Evolutionary conservation across 148 eudicot genomes (phyloP), one percentile per base, ranked within the genome.

Genomic region (Rhododendron simsii): DNA sequence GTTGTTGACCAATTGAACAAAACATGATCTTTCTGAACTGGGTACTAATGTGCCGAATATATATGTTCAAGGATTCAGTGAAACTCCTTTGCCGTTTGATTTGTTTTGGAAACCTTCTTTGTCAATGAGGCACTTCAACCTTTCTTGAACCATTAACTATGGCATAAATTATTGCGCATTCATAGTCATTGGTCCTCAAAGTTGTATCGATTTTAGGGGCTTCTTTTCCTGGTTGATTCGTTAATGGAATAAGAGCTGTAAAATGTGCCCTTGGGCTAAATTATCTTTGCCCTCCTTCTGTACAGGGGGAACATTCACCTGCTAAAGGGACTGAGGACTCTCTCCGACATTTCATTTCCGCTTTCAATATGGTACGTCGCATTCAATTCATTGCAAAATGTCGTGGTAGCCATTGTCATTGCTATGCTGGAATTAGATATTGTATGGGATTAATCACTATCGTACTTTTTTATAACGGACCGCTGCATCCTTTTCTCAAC

Each of bases 361-460:
- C 94, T 83, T 95, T 85, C 84, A 93, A 89, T 91, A 91, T 93
- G 96, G 99, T 96, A 93, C 14, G 23, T 84, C 26, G 16, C 16
- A 23, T 73, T 61, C 65, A 65, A 83, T 18, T 45, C 26, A 77
- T n/a, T 18, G 21, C 30, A 21, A 41, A 30, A 55, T 3, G 9
- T 51, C 4, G 9, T 53, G 67, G 47, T 57, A 55, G 61, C 59
- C 63, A 35, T 81, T 14, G n/a, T 59, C 65, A 1, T 20, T 21
- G 65, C 65, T 65, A n/a, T 76, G 8, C 80, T 37, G 50, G 23
- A 76, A 44, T 44, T 79, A 79, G 61, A 26, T 26, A 47, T 28
- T 28, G 15, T 47, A 48, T 13, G 18, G 82, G 59, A 47, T 50
- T 6, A 76, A 3, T 80, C 9, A 65, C 13, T 65, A 1, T 65